Evolutionary conservation across 2,329 filamentous ascomycete genomes (phyloP).

Genomic region (Fragosphaeria purpurea): DNA sequence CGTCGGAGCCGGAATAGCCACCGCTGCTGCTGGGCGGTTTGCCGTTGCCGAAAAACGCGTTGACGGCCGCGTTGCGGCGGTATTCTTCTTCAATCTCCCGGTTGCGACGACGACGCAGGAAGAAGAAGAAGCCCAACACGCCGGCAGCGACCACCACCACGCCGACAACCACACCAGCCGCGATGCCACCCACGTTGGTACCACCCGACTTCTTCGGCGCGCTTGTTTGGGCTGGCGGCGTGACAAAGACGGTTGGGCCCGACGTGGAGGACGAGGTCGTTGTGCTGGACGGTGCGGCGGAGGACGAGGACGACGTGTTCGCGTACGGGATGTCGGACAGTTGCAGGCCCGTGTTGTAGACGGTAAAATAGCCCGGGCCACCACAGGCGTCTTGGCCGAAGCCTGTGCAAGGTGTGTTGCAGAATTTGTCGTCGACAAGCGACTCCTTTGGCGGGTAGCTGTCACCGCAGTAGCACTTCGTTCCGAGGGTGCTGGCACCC

Average conservation of each 20-base stretch:
- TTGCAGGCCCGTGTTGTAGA: conserved; percentile 41
- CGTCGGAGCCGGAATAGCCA: conserved; percentile 64
- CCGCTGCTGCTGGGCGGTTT: conserved; percentile 55
- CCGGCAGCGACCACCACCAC: conserved; percentile 59
- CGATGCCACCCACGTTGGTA: conserved; percentile 69
- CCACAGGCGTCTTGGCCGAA: conserved; percentile 55
- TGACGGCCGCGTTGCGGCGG: conserved; percentile 68
- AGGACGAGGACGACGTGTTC: conserved; percentile 10
- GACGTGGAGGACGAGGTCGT: conserved; percentile 12
- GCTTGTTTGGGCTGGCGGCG: conserved; percentile 17
- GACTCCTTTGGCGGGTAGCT: conserved; percentile 49
- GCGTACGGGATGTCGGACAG: conserved; percentile 27
- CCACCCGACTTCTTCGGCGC: conserved; percentile 15
- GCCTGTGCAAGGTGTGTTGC: conserved; percentile 56
- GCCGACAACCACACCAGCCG: conserved; percentile 78
- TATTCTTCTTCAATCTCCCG: conserved; percentile 75
- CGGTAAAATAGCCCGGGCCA: conserved; percentile 37
- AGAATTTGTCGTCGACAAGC: conserved; percentile 48
- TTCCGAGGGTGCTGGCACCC: conserved; percentile 50
- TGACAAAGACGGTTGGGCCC: conserved; percentile 16
- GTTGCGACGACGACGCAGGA: conserved; percentile 64
- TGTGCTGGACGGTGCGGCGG: neutral
- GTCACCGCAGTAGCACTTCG: conserved; percentile 64
- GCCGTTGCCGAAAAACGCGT: conserved; percentile 55
- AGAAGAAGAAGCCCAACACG: conserved; percentile 61